Conservation (phyloP, 2,329 filamentous ascomycete genomes). For the Didymella exigua region DNA sequence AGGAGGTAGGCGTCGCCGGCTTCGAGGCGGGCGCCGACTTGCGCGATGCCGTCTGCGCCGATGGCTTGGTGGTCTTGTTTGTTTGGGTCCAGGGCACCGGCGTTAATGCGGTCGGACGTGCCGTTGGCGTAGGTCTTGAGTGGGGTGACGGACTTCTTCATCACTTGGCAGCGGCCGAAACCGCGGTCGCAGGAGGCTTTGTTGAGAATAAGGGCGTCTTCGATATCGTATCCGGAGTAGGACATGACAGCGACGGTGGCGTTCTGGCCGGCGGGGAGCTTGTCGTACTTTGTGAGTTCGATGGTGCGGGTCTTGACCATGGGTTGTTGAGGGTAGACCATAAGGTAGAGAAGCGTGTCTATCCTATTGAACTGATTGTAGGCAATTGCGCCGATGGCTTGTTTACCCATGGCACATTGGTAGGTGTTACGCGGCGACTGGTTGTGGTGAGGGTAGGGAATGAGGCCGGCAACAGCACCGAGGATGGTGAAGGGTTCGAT, state of each 20-base stretch:
- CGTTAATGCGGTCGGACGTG: conserved; percentile 61
- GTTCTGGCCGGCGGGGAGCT: conserved; percentile 94
- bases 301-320: conserved; percentile 98
- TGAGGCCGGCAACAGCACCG: conserved; percentile 92
- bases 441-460: conserved; percentile 98
- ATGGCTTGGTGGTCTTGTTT: conserved; percentile 68
- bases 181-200: conserved; percentile 94
- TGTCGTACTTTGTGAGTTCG: conserved; percentile 95
- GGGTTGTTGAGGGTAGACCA: conserved; percentile 96
- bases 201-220: conserved; percentile 95
- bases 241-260: conserved; percentile 99
- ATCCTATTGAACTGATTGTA: conserved; percentile 98
- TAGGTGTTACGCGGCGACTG: conserved; percentile 98
- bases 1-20: conserved; percentile 86
- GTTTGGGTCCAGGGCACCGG: conserved; percentile 52
- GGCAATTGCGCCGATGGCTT: conserved; percentile 97
- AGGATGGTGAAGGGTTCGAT: conserved; percentile 98
- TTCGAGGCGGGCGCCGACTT: conserved; percentile 80
- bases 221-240: conserved; percentile 98
- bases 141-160: conserved; percentile 87
- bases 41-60: conserved; percentile 85
- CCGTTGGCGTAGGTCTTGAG: conserved; percentile 90
- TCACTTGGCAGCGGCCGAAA: conserved; percentile 97
- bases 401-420: conserved; percentile 99
- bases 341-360: conserved; percentile 92